Evolutionary conservation across 2,329 filamentous ascomycete species (phyloP).

Genomic region (Ascosphaera apis): DNA sequence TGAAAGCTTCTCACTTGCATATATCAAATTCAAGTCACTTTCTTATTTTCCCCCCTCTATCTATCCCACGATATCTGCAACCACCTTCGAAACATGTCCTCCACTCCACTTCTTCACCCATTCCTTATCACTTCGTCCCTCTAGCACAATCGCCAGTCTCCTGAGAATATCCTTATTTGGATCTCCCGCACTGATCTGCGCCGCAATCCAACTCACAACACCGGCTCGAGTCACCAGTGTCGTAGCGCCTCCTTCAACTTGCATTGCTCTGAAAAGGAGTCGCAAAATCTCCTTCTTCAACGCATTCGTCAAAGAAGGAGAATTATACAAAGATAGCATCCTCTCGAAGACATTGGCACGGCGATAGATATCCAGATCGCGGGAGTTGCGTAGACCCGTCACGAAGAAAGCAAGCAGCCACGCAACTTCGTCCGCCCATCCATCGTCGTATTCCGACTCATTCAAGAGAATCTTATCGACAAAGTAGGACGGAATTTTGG

Average conservation of each 20-base stretch:
- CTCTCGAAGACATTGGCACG: slow-evolving; percentile 49
- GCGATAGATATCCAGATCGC: slow-evolving; percentile 28
- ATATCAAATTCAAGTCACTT: no score
- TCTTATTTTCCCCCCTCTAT: no score
- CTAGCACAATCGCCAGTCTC: slow-evolving; percentile 34
- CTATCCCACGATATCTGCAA: slow-evolving; percentile 9
- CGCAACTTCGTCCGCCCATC: slow-evolving; percentile 45
- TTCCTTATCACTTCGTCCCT: slow-evolving; percentile 43
- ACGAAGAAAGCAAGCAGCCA: slow-evolving; percentile 55
- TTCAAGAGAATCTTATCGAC: slow-evolving; percentile 50
- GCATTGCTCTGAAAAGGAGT: slow-evolving; percentile 41
- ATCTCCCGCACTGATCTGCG: slow-evolving; percentile 30
- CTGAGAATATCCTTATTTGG: slow-evolving; percentile 22
- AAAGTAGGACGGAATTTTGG: slow-evolving; percentile 33
- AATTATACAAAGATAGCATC: slow-evolving; percentile 43
- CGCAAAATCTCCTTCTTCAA: slow-evolving; percentile 39
- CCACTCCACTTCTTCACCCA: slow-evolving; percentile 45
- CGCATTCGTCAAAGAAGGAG: slow-evolving; percentile 36
- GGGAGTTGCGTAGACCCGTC: slow-evolving; percentile 27
- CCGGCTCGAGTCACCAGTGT: slow-evolving; percentile 62
- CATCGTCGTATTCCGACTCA: slow-evolving; percentile 48
- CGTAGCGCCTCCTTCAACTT: slow-evolving; percentile 49
- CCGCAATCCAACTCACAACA: slow-evolving; percentile 50
- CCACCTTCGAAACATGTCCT: slow-evolving; percentile 17
- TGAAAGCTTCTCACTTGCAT: no score